phyloP scores from a whole-genome alignment of 148 eudicot species.

The Silene uniflora region DNA sequence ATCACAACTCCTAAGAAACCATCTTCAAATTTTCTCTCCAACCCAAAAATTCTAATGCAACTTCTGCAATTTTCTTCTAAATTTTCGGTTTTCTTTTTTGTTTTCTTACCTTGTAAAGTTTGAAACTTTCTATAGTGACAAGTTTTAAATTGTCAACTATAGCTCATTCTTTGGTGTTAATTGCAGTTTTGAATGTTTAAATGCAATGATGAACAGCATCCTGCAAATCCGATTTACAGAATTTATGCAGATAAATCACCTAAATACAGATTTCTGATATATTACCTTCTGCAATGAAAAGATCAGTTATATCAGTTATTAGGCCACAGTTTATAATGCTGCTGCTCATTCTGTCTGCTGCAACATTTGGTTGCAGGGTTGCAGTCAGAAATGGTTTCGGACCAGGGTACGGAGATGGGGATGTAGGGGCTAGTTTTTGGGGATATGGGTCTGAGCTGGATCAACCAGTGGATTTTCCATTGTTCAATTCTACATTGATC shows the following conservation, averaged over 20 bases:
- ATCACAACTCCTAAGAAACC: neutral
- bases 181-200: constrained; percentile 26
- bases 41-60: no score
- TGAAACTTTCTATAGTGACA: neutral
- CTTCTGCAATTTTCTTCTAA: no score
- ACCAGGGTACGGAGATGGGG: constrained; percentile 22
- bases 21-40: no score
- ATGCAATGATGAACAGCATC: constrained; percentile 23
- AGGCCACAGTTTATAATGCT: constrained; percentile 46
- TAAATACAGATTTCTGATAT: neutral
- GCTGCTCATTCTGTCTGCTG: constrained; percentile 44
- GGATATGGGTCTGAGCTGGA: constrained; percentile 7
- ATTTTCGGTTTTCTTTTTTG: no score
- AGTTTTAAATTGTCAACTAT: no score
- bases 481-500: constrained; percentile 56
- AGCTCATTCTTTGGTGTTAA: neutral
- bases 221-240: constrained; percentile 20
- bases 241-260: constrained; percentile 25
- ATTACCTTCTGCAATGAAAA: constrained; percentile 42
- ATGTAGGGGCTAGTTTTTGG: neutral
- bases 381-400: constrained; percentile 30
- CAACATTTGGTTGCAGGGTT: constrained; percentile 40
- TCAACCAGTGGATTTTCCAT: constrained; percentile 25
- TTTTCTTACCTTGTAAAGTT: no score
- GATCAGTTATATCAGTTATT: constrained; percentile 20